Percentiles rank a stretch among this genome's conserved stretches.
phyloP scores from a whole-genome alignment of 2,329 filamentous ascomycete genomes.

The Lasiodiplodia sp. region DNA sequence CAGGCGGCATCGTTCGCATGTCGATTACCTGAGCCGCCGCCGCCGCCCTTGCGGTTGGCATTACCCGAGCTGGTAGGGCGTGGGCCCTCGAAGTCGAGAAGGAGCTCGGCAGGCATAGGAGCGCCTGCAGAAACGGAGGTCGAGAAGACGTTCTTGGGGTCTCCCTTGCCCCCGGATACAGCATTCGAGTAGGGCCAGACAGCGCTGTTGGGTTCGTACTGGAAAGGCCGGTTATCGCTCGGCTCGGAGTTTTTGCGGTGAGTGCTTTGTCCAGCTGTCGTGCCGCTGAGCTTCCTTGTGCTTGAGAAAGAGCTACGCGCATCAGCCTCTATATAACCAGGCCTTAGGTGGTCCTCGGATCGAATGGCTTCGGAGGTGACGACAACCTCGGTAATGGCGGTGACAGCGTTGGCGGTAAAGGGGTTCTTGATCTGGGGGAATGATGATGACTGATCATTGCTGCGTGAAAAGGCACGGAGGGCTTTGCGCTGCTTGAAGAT shows the following conservation, averaged over 20 bases:
- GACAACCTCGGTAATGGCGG: constrained; percentile 67
- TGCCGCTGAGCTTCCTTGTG: constrained; percentile 34
- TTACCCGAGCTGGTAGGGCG: constrained; percentile 3
- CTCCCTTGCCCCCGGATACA: constrained; percentile 2
- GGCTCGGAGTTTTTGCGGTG: neutral
- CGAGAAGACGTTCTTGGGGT: constrained; percentile 18
- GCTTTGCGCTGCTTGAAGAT: constrained; percentile 72
- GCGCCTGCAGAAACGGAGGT: constrained; percentile 21
- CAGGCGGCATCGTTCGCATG: constrained; percentile 59
- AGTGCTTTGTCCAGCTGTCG: neutral
- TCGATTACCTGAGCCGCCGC: neutral
- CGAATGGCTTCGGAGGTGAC: constrained; percentile 52
- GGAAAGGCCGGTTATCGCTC: neutral
- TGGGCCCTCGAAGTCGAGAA: constrained; percentile 16
- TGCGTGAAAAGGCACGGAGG: constrained; percentile 44
- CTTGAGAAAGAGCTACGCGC: constrained; percentile 43
- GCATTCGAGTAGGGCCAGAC: constrained; percentile 21
- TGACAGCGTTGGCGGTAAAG: constrained; percentile 57
- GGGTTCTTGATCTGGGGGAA: constrained; percentile 50
- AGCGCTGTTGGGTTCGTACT: constrained; percentile 1
- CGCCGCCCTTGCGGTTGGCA: neutral
- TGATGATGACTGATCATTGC: constrained; percentile 22
- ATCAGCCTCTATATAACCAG: constrained; percentile 32
- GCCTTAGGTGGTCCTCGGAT: constrained; percentile 49
- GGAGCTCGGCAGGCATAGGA: constrained; percentile 14